Evolutionary conservation across 2,329 filamentous ascomycete genomes (phyloP).

Genomic region (Phialocephala sp.): DNA sequence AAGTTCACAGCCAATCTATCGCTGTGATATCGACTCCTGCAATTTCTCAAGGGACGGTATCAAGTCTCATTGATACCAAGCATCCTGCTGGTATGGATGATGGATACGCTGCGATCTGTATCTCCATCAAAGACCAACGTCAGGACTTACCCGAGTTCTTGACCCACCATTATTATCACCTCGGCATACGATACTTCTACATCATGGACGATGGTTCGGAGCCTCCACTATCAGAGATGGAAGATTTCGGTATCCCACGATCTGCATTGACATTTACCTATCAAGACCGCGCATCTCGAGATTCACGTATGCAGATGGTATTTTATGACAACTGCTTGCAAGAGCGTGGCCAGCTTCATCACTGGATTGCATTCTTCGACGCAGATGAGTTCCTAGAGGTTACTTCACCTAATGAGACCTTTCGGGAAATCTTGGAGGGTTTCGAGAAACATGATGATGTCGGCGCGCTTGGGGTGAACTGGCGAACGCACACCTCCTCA

Average conservation of each 20-base stretch:
- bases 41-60: not conserved
- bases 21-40: not conserved
- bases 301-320: not conserved
- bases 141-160: conserved; percentile 37
- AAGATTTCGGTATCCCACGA: conserved; percentile 34
- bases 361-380: conserved; percentile 45
- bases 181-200: conserved; percentile 39
- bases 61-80: not conserved
- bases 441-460: conserved; percentile 33
- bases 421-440: conserved; percentile 37
- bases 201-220: conserved; percentile 39
- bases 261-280: conserved; percentile 37
- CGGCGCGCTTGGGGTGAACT: conserved; percentile 18
- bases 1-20: not conserved
- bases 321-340: not conserved
- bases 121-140: conserved; percentile 35
- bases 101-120: conserved; percentile 34
- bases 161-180: conserved; percentile 39
- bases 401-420: conserved; percentile 32
- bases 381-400: conserved; percentile 40
- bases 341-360: conserved; percentile 29
- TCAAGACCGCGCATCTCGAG: conserved; percentile 12
- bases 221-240: conserved; percentile 33
- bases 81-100: not conserved
- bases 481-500: conserved; percentile 43